Conservation (phyloP, 805 yeast species). For the Teunomyces gatunensis region DNA sequence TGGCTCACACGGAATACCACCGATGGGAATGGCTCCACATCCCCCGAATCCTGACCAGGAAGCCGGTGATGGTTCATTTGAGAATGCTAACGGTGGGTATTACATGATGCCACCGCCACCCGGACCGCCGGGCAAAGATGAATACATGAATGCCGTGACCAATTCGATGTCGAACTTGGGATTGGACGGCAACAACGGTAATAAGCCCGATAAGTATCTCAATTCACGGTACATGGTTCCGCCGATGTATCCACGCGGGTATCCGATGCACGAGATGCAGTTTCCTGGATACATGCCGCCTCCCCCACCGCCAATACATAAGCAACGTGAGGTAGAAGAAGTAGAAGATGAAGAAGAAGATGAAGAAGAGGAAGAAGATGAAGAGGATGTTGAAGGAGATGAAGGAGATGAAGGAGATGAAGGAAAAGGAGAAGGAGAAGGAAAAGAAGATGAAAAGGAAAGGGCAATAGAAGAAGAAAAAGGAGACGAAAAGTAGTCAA, state of each 20-base stretch:
- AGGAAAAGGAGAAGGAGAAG: not conserved
- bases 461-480: not conserved
- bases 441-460: not conserved
- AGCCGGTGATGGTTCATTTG: not conserved
- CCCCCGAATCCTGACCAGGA: constrained; percentile 7
- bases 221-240: constrained; percentile 13
- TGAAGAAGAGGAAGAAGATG: not conserved
- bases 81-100: not conserved
- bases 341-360: not conserved
- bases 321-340: constrained; percentile 2
- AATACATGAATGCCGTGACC: constrained; percentile 12
- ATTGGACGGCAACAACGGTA: constrained; percentile 6
- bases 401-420: not conserved
- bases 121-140: constrained; percentile 7
- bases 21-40: constrained; percentile 8
- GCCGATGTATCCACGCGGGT: constrained; percentile 14
- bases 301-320: constrained; percentile 8
- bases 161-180: constrained; percentile 9
- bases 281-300: constrained; percentile 15
- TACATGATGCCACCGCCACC: constrained; percentile 6
- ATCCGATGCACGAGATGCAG: constrained; percentile 13
- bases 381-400: not conserved
- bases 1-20: not conserved
- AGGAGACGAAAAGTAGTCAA: not conserved
- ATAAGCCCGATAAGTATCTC: constrained; percentile 5